phyloP scores from a whole-genome alignment of 1,284 basidiomycete genomes.

The Crucibulum parvulum region DNA sequence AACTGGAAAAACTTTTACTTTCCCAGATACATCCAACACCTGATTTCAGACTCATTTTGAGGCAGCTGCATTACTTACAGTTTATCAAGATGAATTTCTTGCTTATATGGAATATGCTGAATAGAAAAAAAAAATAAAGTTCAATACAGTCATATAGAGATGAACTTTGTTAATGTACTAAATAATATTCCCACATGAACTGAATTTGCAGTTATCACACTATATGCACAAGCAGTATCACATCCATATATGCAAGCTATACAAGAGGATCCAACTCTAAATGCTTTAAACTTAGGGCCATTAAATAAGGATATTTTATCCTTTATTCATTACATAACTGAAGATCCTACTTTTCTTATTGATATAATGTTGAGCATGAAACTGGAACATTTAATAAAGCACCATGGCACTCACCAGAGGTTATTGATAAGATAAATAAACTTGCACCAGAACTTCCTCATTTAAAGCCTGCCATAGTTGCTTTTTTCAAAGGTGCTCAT shows the following conservation, averaged over 20 bases:
- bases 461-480: constrained; percentile 15
- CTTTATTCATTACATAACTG: constrained; percentile 29
- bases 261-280: constrained; percentile 17
- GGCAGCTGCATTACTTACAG: neutral
- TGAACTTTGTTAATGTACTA: constrained; percentile 10
- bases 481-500: constrained; percentile 27
- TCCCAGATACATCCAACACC: neutral
- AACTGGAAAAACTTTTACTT: neutral
- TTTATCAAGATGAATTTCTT: neutral
- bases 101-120: neutral
- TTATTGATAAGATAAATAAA: constrained; percentile 18
- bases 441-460: constrained; percentile 22
- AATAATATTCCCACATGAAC: constrained; percentile 11
- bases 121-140: neutral
- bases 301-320: constrained; percentile 23
- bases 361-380: constrained; percentile 9
- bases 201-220: constrained; percentile 19
- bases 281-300: constrained; percentile 35
- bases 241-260: constrained; percentile 33
- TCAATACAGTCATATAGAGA: constrained; percentile 10
- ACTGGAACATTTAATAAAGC: constrained; percentile 29
- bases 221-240: constrained; percentile 27
- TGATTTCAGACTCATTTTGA: neutral
- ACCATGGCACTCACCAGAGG: constrained; percentile 22
- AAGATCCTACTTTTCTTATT: constrained; percentile 31